These are phyloP conservation scores for Aspergillus avenaceus DNA, from an alignment of 495 filamentous ascomycete genomes.

Conservation along the genomic window DNA sequence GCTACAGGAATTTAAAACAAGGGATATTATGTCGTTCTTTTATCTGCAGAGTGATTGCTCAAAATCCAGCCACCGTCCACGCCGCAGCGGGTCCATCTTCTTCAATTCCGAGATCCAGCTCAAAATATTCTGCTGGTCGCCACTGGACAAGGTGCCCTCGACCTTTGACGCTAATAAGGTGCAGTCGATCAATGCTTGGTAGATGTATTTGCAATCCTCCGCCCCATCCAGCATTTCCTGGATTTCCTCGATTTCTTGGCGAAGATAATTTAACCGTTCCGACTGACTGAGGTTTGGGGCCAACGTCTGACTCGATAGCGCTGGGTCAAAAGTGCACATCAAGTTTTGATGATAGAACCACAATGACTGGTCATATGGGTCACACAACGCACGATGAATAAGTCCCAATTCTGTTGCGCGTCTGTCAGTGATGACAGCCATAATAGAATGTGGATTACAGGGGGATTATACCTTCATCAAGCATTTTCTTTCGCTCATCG, in stretches of 20 bases:
- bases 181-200: slow-evolving; percentile 69
- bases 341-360: slow-evolving; percentile 96
- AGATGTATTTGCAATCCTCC: slow-evolving; percentile 74
- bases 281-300: slow-evolving; percentile 55
- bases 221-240: slow-evolving; percentile 71
- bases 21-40: slow-evolving; percentile 8
- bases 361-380: slow-evolving; percentile 85
- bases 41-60: slow-evolving; percentile 33
- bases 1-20: background rate
- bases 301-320: slow-evolving; percentile 49
- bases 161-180: slow-evolving; percentile 34
- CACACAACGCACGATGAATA: slow-evolving; percentile 74
- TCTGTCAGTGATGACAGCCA: background rate
- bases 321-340: slow-evolving; percentile 58
- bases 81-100: slow-evolving; percentile 65
- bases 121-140: slow-evolving; percentile 44
- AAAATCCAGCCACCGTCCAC: slow-evolving; percentile 64
- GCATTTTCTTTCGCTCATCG: slow-evolving; percentile 56
- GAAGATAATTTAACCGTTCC: slow-evolving; percentile 63
- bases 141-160: slow-evolving; percentile 25
- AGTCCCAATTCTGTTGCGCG: slow-evolving; percentile 59
- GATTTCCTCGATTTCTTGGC: slow-evolving; percentile 61
- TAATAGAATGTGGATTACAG: background rate
- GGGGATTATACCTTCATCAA: slow-evolving; percentile 61
- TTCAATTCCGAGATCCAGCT: slow-evolving; percentile 62